A percentile compares a stretch with the other conserved stretches of the same genome.
These are phyloP conservation scores for Sphenostylis stenocarpa DNA, from an alignment of 306 rosid species.

Conservation along the genomic window DNA sequence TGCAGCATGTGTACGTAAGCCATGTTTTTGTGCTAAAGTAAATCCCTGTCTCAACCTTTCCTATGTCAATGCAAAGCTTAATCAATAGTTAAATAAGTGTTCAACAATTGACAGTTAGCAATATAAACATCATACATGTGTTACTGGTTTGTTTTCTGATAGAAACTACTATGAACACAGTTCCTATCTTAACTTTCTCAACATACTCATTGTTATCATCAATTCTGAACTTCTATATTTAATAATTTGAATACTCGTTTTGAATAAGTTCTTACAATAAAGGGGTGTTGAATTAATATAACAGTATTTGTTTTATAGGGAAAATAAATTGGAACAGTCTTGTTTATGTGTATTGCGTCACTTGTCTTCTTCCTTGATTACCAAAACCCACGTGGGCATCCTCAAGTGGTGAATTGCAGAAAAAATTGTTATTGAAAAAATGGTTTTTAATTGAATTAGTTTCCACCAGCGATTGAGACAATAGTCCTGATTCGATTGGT, in stretches of 20 bases:
- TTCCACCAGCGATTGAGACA: slow-evolving; percentile 36
- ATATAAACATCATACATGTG: slow-evolving; percentile 21
- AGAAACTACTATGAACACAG: no score
- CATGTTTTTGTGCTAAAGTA: slow-evolving; percentile 19
- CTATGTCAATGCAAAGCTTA: not conserved
- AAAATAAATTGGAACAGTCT: not conserved
- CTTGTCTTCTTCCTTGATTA: slow-evolving; percentile 39
- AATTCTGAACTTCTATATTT: no score
- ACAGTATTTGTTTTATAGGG: slow-evolving; percentile 19
- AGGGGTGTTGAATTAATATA: no score
- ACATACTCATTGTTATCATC: no score
- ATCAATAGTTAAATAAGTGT: not conserved
- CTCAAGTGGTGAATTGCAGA: slow-evolving; percentile 22
- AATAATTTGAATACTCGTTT: no score
- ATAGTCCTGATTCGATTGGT: slow-evolving; percentile 31
- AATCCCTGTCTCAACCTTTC: slow-evolving; percentile 5
- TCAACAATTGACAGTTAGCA: slow-evolving; percentile 21
- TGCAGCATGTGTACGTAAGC: slow-evolving; percentile 38
- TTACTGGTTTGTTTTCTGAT: not conserved
- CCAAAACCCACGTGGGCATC: slow-evolving; percentile 48
- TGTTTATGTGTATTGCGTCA: slow-evolving; percentile 14
- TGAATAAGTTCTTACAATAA: no score
- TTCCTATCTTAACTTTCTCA: no score
- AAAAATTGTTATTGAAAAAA: slow-evolving; percentile 6
- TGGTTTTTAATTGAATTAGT: not conserved